Conservation (phyloP, 2,329 filamentous ascomycete species). For the Cadophora sp. region DNA sequence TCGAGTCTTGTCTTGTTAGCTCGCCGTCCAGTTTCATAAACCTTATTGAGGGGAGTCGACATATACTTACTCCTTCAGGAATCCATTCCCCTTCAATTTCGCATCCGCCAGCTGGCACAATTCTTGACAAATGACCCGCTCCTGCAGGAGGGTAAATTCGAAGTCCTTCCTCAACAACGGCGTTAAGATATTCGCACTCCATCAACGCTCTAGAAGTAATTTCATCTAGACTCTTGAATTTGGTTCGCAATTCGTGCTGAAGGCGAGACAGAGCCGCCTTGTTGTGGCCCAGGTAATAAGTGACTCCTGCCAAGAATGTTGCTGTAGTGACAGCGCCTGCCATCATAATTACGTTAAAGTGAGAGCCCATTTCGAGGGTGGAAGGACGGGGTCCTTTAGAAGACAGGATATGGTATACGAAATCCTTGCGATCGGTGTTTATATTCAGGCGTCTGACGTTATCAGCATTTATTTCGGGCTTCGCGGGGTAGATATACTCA, state of each 20-base stretch:
- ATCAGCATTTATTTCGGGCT: not conserved
- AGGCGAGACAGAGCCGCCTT: conserved; percentile 21
- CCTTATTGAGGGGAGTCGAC: not conserved
- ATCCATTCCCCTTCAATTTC: conserved; percentile 34
- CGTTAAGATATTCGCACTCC: conserved; percentile 29
- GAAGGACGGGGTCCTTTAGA: conserved; percentile 30
- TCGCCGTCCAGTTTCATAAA: not conserved
- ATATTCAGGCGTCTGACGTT: conserved; percentile 24
- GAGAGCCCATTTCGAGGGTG: conserved; percentile 31
- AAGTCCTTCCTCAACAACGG: conserved; percentile 31
- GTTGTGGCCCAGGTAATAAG: conserved; percentile 30
- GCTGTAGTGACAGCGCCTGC: conserved; percentile 33
- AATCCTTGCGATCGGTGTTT: conserved; percentile 29
- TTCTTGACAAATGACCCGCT: conserved; percentile 29
- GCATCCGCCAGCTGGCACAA: conserved; percentile 32
- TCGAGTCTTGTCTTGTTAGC: conserved; percentile 27
- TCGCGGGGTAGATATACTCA: not conserved
- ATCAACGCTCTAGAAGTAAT: conserved; percentile 26
- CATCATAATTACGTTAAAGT: conserved; percentile 37
- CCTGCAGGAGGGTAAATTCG: conserved; percentile 33
- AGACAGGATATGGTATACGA: conserved; percentile 32
- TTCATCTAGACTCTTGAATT: conserved; percentile 22
- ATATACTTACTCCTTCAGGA: conserved; percentile 33
- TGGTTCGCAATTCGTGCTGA: conserved; percentile 24
- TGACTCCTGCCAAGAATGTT: conserved; percentile 32